These are phyloP conservation scores for Paraurostyla sp. DNA, from an alignment of 73 alveolate genomes.

Conservation along the genomic window DNA sequence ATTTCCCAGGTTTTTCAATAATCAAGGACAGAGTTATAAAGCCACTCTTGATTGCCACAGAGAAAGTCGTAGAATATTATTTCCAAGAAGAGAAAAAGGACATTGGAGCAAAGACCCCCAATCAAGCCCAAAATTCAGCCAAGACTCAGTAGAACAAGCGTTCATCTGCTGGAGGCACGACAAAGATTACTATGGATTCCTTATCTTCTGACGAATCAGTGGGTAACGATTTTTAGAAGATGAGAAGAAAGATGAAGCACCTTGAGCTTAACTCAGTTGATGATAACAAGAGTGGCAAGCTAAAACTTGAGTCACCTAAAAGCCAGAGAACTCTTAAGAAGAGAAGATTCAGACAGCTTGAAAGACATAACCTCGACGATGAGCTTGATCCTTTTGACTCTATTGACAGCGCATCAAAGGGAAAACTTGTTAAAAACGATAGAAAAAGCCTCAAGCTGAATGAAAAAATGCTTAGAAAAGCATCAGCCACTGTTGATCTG, in stretches of 20 bases:
- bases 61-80: slow-evolving; percentile 74
- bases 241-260: neutral
- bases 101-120: neutral
- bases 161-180: slow-evolving; percentile 34
- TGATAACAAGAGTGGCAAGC: neutral
- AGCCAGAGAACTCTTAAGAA: slow-evolving; percentile 39
- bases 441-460: slow-evolving; percentile 32
- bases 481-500: slow-evolving; percentile 71
- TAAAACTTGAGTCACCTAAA: slow-evolving; percentile 41
- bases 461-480: slow-evolving; percentile 66
- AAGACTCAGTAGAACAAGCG: neutral
- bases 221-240: slow-evolving; percentile 8
- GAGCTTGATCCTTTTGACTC: slow-evolving; percentile 32
- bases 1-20: slow-evolving; percentile 56
- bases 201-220: slow-evolving; percentile 22
- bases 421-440: neutral
- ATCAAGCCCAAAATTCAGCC: neutral
- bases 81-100: slow-evolving; percentile 53
- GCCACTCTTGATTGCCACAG: slow-evolving; percentile 77
- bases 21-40: slow-evolving; percentile 67
- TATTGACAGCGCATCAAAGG: neutral
- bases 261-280: slow-evolving; percentile 13
- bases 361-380: slow-evolving; percentile 31
- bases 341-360: slow-evolving; percentile 55
- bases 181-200: neutral